Percentiles rank a stretch among this genome's conserved stretches.
Conservation (phyloP, 1,284 basidiomycete species). For the Fomitopsis palustris region DNA sequence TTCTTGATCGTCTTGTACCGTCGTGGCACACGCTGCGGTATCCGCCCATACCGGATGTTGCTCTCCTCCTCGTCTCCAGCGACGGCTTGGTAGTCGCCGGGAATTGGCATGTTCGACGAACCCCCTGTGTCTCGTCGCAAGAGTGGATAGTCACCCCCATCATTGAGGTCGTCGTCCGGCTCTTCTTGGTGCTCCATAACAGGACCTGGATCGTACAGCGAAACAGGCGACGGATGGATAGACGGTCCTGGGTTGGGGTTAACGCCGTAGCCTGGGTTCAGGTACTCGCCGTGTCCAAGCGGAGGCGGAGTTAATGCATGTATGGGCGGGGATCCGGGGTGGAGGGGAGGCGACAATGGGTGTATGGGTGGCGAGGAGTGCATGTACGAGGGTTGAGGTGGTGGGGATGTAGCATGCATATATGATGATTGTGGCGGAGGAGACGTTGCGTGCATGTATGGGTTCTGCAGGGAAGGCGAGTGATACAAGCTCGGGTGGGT, state of each 20-base stretch:
- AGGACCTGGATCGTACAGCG: slow-evolving; percentile 11
- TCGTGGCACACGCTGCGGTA: slow-evolving; percentile 83
- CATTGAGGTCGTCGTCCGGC: slow-evolving; percentile 33
- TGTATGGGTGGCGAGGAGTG: neutral
- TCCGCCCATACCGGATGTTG: slow-evolving; percentile 78
- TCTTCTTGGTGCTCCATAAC: slow-evolving; percentile 33
- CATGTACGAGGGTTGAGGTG: neutral
- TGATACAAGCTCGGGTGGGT: slow-evolving; percentile 19
- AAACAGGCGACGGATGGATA: slow-evolving; percentile 21
- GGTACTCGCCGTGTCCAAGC: slow-evolving; percentile 10
- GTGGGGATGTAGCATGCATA: neutral
- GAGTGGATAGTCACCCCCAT: slow-evolving; percentile 64
- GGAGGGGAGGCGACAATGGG: slow-evolving; percentile 4
- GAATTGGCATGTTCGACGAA: slow-evolving; percentile 29
- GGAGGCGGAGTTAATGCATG: slow-evolving; percentile 14
- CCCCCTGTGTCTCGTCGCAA: slow-evolving; percentile 42
- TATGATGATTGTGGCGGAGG: slow-evolving; percentile 11
- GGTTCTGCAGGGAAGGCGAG: slow-evolving; percentile 12
- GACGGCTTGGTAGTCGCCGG: slow-evolving; percentile 42
- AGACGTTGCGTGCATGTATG: slow-evolving; percentile 16
- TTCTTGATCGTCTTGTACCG: slow-evolving; percentile 90
- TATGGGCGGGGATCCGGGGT: slow-evolving; percentile 6
- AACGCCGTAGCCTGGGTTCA: slow-evolving; percentile 18
- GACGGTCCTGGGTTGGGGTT: slow-evolving; percentile 17
- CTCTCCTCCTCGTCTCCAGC: slow-evolving; percentile 38